Conservation (phyloP, 2,329 filamentous ascomycete species). For the Penicillium sp. region DNA sequence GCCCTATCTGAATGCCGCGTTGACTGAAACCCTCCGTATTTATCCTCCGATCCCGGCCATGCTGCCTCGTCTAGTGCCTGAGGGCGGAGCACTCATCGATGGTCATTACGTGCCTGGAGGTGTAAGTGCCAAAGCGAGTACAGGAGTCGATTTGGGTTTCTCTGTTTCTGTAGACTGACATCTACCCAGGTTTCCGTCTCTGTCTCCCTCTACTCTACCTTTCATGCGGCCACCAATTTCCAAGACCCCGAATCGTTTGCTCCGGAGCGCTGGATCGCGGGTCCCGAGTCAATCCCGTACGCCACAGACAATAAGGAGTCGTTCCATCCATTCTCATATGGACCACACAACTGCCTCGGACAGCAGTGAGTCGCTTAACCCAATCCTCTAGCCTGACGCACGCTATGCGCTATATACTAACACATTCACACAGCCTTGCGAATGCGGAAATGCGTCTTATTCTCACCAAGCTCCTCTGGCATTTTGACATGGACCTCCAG, state of each 20-base stretch:
- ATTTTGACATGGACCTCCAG: conserved; percentile 40
- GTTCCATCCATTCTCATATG: conserved; percentile 32
- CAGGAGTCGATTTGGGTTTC: neutral
- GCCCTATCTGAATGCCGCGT: conserved; percentile 27
- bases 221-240: conserved; percentile 17
- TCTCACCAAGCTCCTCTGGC: conserved; percentile 36
- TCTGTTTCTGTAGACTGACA: neutral
- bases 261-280: conserved; percentile 34
- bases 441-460: conserved; percentile 43
- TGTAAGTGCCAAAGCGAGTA: conserved; percentile 21
- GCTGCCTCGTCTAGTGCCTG: conserved; percentile 30
- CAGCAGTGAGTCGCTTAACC: conserved; percentile 20
- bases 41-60: conserved; percentile 32
- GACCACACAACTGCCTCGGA: conserved; percentile 33
- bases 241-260: conserved; percentile 22
- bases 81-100: conserved; percentile 28
- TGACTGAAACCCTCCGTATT: conserved; percentile 27
- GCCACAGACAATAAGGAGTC: conserved; percentile 31
- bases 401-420: too few relatives aligned
- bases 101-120: conserved; percentile 26
- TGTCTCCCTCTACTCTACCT: conserved; percentile 13
- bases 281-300: conserved; percentile 17
- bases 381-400: too few relatives aligned
- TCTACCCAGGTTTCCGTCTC: conserved; percentile 16
- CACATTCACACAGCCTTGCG: conserved; percentile 24